These are phyloP conservation scores for Mycena vulgaris DNA, from an alignment of 768 basidiomycete species.

Conservation along the genomic window DNA sequence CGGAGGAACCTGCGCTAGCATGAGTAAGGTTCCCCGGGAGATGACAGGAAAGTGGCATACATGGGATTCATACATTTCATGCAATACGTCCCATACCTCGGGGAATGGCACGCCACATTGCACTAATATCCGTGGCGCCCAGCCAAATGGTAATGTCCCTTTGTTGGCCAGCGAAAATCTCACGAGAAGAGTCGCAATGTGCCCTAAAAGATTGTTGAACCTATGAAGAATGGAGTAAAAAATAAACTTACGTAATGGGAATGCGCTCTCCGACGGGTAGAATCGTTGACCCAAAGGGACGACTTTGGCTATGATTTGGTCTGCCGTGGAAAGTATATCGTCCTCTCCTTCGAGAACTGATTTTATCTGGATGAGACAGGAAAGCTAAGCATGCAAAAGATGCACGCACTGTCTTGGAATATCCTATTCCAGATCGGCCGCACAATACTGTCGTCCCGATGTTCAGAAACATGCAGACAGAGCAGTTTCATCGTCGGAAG, in stretches of 20 bases:
- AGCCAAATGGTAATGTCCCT: conserved; percentile 76
- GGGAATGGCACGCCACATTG: conserved; percentile 87
- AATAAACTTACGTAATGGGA: conserved; percentile 83
- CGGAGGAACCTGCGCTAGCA: conserved; percentile 74
- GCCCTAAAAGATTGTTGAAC: conserved; percentile 64
- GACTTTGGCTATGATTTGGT: conserved; percentile 75
- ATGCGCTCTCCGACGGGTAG: conserved; percentile 92
- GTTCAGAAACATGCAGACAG: conserved; percentile 94
- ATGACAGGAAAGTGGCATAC: conserved; percentile 57
- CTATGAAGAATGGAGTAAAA: background rate
- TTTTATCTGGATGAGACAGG: conserved; percentile 15
- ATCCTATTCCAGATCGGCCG: conserved; percentile 92
- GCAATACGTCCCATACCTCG: conserved; percentile 89
- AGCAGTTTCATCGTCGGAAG: conserved; percentile 88
- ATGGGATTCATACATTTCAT: conserved; percentile 91
- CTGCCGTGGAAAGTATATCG: conserved; percentile 69
- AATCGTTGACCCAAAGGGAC: conserved; percentile 87
- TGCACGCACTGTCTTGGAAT: conserved; percentile 77
- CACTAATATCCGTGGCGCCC: conserved; percentile 84
- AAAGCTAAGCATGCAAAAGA: conserved; percentile 5
- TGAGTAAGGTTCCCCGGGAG: conserved; percentile 1
- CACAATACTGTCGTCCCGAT: conserved; percentile 86
- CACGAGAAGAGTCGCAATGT: conserved; percentile 82
- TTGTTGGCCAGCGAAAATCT: conserved; percentile 78
- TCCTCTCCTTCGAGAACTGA: conserved; percentile 71